phyloP scores from a whole-genome alignment of 176 grass and related monocot genomes.

The Hsuehochloa calcarea region DNA sequence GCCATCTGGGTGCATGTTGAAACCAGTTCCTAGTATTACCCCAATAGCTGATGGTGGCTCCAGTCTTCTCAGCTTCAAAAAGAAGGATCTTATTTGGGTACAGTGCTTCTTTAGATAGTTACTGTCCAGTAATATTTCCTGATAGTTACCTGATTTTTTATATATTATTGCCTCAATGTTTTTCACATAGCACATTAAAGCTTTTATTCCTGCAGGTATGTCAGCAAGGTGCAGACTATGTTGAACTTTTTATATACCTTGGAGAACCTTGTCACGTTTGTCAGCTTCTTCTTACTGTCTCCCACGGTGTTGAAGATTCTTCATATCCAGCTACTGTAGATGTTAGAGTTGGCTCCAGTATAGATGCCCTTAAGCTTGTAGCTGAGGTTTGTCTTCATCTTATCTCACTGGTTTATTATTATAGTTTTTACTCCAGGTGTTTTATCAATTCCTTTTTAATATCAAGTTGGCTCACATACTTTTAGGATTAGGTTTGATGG shows the following conservation, averaged over 20 bases:
- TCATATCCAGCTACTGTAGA: slow-evolving; percentile 81
- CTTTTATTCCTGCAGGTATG: slow-evolving; percentile 72
- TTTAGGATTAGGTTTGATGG: slow-evolving; percentile 15
- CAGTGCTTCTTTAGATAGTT: slow-evolving; percentile 29
- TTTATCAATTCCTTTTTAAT: slow-evolving; percentile 22
- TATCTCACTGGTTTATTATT: slow-evolving; percentile 25
- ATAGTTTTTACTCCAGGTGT: neutral
- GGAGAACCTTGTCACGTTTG: slow-evolving; percentile 85
- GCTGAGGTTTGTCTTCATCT: slow-evolving; percentile 72
- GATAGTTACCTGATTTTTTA: slow-evolving; percentile 17
- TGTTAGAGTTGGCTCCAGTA: slow-evolving; percentile 86
- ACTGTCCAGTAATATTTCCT: slow-evolving; percentile 13
- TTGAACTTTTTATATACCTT: slow-evolving; percentile 97
- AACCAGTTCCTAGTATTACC: slow-evolving; percentile 79
- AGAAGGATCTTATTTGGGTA: slow-evolving; percentile 95
- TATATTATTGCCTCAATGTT: slow-evolving; percentile 5
- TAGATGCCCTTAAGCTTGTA: slow-evolving; percentile 91
- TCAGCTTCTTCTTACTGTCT: slow-evolving; percentile 88
- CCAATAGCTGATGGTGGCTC: slow-evolving; percentile 78
- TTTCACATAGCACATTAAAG: slow-evolving; percentile 6
- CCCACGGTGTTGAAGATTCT: slow-evolving; percentile 78
- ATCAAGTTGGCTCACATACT: neutral
- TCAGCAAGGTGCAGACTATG: slow-evolving; percentile 85
- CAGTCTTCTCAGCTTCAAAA: slow-evolving; percentile 91
- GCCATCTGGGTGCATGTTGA: slow-evolving; percentile 87